Evolutionary conservation across 805 yeast species (phyloP), one percentile per base, ranked within the genome.

Genomic region (Candida taoyuanica): DNA sequence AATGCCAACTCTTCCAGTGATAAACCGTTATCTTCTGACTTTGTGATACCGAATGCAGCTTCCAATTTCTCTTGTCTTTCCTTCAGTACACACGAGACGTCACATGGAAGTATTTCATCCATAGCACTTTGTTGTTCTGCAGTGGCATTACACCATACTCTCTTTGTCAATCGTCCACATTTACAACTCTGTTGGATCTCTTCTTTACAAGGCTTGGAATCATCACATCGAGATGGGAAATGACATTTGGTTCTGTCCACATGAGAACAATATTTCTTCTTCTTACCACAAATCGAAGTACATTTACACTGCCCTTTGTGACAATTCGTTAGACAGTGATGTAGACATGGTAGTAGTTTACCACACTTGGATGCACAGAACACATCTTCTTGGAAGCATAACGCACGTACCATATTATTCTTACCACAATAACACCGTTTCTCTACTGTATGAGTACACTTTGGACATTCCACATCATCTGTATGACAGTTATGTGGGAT

Each of bases 401-500:
- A 74, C 14, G 83, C n/a, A n/a, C n/a, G 81, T 24, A 76, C 70
- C 8, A 85, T 68, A 5, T 62, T 60, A 9, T 55, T 49, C 45
- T 70, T 65, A 3, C 84, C 85, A 66, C 93, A 84, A 47, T 71
- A 68, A 56, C 94, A 84, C 17, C 45, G 47, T 47, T 74, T 78
- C 20, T 67, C 63, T 3, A 79, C 80, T 6, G 75, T 51, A 19
- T 64, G 65, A 0, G 94, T 84, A 60, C 96, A 88, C 43, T 76
- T 77, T 0, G 95, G 95, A 59, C 97, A 88, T 3, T 61, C 52
- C 6, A 63, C 67, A 30, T 67, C 67, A 44, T 75, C 78, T n/a
- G 65, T 72, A 56, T 88, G 97, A 56, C 97, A 88, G 24, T 67
- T 60, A 56, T 88, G 97, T 24, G 71, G 68, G 55, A 78, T 82